A percentile compares a stretch with the other conserved stretches of the same genome.
Evolutionary conservation across 1,284 basidiomycete species (phyloP).

Genomic region (Ustilago trichophora): DNA sequence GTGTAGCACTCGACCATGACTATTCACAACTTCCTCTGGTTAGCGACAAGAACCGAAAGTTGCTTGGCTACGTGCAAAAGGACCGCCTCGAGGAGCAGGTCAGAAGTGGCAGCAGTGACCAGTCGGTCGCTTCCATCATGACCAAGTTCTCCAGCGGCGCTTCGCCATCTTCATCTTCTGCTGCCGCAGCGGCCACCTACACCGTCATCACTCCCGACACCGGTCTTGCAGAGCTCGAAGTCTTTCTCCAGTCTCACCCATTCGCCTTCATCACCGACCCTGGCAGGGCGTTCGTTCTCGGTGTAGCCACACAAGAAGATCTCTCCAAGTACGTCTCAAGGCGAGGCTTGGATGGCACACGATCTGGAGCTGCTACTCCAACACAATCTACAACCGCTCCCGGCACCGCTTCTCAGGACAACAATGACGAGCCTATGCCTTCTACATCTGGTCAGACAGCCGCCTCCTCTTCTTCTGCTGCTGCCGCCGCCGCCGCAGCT

Average conservation of each 20-base stretch:
- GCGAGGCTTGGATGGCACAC: constrained; percentile 43
- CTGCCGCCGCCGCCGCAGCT: constrained; percentile 15
- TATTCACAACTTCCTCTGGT: constrained; percentile 60
- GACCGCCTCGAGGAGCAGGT: constrained; percentile 46
- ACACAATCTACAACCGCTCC: constrained; percentile 23
- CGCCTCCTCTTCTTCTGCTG: constrained; percentile 16
- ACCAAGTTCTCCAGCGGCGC: constrained; percentile 47
- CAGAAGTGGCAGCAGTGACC: constrained; percentile 35
- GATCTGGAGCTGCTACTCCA: constrained; percentile 39
- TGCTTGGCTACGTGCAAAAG: constrained; percentile 61
- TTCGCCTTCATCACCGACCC: constrained; percentile 64
- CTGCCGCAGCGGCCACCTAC: constrained; percentile 34
- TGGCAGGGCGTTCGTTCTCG: constrained; percentile 52
- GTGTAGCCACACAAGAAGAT: constrained; percentile 59
- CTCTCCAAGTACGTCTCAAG: constrained; percentile 55
- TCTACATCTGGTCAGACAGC: constrained; percentile 23
- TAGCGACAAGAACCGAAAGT: constrained; percentile 48
- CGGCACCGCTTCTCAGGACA: constrained; percentile 10
- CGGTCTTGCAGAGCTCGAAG: constrained; percentile 61
- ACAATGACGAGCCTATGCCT: constrained; percentile 35
- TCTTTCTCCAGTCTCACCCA: constrained; percentile 56
- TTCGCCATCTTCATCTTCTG: constrained; percentile 12
- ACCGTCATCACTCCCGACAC: constrained; percentile 62
- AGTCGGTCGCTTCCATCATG: constrained; percentile 49
- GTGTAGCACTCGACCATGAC: constrained; percentile 59